Evolutionary conservation across 2,329 filamentous ascomycete genomes (phyloP), one percentile per base, ranked within the genome.

Genomic region (Aspergillus intermedius): DNA sequence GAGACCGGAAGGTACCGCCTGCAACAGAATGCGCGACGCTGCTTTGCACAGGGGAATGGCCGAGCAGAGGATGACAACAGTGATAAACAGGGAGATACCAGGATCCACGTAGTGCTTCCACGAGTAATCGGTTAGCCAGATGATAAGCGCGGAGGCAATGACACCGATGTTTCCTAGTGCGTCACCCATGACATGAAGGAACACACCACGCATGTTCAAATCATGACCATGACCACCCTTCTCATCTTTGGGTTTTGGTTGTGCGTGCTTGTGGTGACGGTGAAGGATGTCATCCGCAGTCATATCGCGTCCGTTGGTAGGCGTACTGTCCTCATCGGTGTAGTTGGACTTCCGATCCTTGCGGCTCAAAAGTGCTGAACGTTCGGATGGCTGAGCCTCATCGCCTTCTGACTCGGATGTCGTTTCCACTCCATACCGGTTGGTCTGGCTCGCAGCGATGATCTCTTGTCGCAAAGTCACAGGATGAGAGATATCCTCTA

Each of bases 401-500:
- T 79, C 78, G 9, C 69, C 69, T 28, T 78, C 78, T 3, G 81
- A 76, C 13, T 78, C 77, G 1, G 75, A 70, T n/a, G 55, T 73
- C 15, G 74, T 68, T 4, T 75, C 78, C 3, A 76, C 73, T 35
- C 80, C 81, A 42, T 83, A 74, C 45, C 79, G 79, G 50, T 81
- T 84, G 21, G 15, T 37, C 21, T 81, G 80, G 51, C 83, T 85
- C n/a, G 88, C 88, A 34, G 85, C 84, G 56, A 97, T 94, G 58
- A 98, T 95, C 48, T 91, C 89, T 66, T 95, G 87, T 56, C 93
- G 79, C 75, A 97, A 90, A 54, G 86, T 91, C 21, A 89, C 86
- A 2, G 93, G 93, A 64, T 96, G 87, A 46, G 95, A 87, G 57
- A 94, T 80, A 47, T 83, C 79, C 22, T 84, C 86, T 48, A 90